Percentiles rank a stretch among this genome's conserved stretches.
These are phyloP conservation scores for Tuber umbilicatum DNA, from an alignment of 495 filamentous ascomycete species.

Conservation along the genomic window DNA sequence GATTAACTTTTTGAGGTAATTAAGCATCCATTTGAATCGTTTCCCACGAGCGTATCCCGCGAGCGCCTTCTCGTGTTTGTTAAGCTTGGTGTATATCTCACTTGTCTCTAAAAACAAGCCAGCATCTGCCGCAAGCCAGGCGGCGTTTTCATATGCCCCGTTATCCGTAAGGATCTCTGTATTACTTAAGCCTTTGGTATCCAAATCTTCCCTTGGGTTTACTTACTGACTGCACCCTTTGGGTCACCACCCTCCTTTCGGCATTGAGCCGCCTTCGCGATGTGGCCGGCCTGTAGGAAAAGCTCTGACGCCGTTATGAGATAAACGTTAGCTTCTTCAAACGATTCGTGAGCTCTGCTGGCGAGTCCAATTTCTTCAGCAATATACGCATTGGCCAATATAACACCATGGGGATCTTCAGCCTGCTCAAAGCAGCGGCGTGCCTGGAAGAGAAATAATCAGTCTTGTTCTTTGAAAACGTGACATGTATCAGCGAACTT, in stretches of 20 bases:
- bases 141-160: constrained; percentile 21
- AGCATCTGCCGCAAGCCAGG: constrained; percentile 2
- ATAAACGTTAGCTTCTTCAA: constrained; percentile 4
- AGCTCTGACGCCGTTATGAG: constrained; percentile 14
- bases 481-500: constrained; percentile 7
- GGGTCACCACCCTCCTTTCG: constrained; percentile 18
- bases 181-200: background rate
- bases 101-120: constrained; percentile 17
- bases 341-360: constrained; percentile 9
- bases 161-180: constrained; percentile 23
- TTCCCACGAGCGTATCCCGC: constrained; percentile 10
- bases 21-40: constrained; percentile 7
- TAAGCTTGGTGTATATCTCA: constrained; percentile 11
- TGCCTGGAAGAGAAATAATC: constrained; percentile 15
- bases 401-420: background rate
- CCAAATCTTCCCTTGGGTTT: background rate
- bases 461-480: background rate
- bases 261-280: constrained; percentile 21
- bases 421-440: constrained; percentile 18
- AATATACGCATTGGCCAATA: constrained; percentile 19
- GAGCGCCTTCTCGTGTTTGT: constrained; percentile 14
- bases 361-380: constrained; percentile 10
- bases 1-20: constrained; percentile 12
- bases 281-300: constrained; percentile 11
- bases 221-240: constrained; percentile 22